Base-by-base conservation (phyloP, 2,329 filamentous ascomycete species). In the Cladophialophora carrionii region DNA sequence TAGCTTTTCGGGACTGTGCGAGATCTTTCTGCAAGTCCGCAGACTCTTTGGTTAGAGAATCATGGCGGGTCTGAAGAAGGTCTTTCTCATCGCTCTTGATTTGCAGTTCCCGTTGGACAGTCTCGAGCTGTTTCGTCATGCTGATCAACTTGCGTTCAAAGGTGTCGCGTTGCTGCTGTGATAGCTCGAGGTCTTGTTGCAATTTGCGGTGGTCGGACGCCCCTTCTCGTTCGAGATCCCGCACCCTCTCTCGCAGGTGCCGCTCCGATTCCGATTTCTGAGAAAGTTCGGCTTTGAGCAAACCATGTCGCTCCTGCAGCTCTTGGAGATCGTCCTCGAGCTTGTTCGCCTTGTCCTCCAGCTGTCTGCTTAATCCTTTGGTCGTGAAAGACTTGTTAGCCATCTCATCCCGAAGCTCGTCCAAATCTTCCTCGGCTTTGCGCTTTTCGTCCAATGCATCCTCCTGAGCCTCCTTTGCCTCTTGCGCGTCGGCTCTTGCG, bases 351-450 rank as follows among this genome's bases (percentile, higher is more conserved):
- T 87, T 91, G 70, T 91, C 89, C 72, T 93, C 89, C 20, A 91
- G 83, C 76, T 93, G 90, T 34, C 89, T 85, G 59, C 87, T 90
- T 8, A 91, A 81, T 1, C 88, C 89, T 73, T 90, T 92, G 12
- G 89, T 90, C 60, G 87, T 86, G 43, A 92, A 84, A 0, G 90
- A 93, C 71, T 92, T 92, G 77, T 93, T 88, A 24, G 89, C 84
- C 83, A 92, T 86, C 72, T 92, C 90, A 61, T 91, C 88, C 67
- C 90, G 89, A 26, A 92, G 81, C 62, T 85, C 81, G 57, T 84
- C 82, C 1, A 88, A 78, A 62, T 87, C 82, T 67, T 85, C 80
- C 65, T 84, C 81, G 8, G 80, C 81, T 46, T 77, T 77, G 66
- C 81, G 74, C 73, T 81, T 78, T 72, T 82, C 79, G 56, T 87